Evolutionary conservation across 2,329 filamentous ascomycete genomes (phyloP).

Genomic region (Grosmannia serpens): DNA sequence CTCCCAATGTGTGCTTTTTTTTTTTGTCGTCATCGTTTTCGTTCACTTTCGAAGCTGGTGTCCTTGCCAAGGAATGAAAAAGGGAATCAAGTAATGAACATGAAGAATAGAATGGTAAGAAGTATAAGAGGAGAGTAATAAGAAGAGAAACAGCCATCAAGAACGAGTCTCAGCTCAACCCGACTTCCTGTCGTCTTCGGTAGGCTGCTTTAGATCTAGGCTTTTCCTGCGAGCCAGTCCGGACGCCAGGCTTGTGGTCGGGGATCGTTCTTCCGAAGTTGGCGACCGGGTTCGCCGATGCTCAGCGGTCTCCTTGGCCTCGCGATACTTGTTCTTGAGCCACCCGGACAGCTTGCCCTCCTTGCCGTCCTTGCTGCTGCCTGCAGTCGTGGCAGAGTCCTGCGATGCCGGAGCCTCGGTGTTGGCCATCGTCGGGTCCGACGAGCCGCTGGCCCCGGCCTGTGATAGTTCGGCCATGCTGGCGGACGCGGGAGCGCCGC

Average conservation of each 20-base stretch:
- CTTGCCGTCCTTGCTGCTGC: conserved; percentile 11
- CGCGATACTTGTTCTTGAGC: conserved; percentile 50
- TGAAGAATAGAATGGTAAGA: not conserved
- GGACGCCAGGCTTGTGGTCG: not conserved
- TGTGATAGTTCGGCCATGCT: conserved; percentile 30
- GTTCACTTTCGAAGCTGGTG: not conserved
- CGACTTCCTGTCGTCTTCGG: conserved; percentile 6
- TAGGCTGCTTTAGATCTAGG: conserved; percentile 7
- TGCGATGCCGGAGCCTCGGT: conserved; percentile 27
- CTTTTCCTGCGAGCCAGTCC: conserved; percentile 7
- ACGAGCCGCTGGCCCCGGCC: conserved; percentile 39
- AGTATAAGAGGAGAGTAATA: not conserved
- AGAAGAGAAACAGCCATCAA: not conserved
- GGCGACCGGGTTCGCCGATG: conserved; percentile 46
- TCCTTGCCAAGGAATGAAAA: not conserved
- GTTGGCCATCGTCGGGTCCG: conserved; percentile 29
- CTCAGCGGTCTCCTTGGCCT: conserved; percentile 45
- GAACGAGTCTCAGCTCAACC: not conserved
- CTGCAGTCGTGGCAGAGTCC: conserved; percentile 16
- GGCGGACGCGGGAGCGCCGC: conserved; percentile 27
- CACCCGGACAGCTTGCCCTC: conserved; percentile 41
- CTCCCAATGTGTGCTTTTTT: not conserved
- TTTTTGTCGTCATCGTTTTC: not conserved
- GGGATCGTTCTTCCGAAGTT: conserved; percentile 17
- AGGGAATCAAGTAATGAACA: not conserved